Base-by-base conservation (phyloP, 371 early-diverging fungal species). In the Coemansia sp. region DNA sequence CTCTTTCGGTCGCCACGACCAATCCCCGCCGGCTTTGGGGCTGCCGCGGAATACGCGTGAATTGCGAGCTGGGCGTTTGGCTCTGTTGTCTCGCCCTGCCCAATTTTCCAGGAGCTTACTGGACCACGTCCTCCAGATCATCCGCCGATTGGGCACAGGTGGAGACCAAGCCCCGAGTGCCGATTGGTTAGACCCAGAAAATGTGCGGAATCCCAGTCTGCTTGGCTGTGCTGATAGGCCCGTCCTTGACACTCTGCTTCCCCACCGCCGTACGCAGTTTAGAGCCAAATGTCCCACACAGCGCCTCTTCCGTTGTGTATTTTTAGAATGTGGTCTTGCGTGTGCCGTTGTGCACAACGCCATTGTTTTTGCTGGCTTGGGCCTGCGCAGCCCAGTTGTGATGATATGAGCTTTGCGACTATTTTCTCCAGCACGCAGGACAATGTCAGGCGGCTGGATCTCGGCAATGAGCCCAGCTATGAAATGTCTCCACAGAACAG, bases 1-100 rank as follows among this genome's bases (percentile, higher is more conserved):
- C 61, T 20, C 50, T 28, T 26, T 56, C 61, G 61, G 61, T 40
- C 33, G 30, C 51, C 33, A 37, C 23, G 28, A 28, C 62, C 62
- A 62, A 62, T 62, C 62, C 62, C 23, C 28, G 16, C 9, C 33
- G 11, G 56, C 56, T 33, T 56, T 56, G 56, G 56, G 62, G 50
- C n/a, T 48, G 37, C 62, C 50, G 20, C 20, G 51, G 20, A 37
- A 28, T 30, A 51, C 26, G 62, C 23, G 42, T 60, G 28, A 18
- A 42, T 60, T 16, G 39, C 50, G 20, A n/a, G 50, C 21, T 9
- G 50, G n/a, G 50, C 11, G 9, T 40, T 20, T 18, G 42, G 59
- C 59, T 23, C 40, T 40, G 59, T 58, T 37, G 20, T 18, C 59
- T 20, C 20, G 50, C 20, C 59, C 18, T 20, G 50, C 20, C 21